Base-by-base conservation (phyloP, 2,329 filamentous ascomycete genomes). In the Dothistroma pini region DNA sequence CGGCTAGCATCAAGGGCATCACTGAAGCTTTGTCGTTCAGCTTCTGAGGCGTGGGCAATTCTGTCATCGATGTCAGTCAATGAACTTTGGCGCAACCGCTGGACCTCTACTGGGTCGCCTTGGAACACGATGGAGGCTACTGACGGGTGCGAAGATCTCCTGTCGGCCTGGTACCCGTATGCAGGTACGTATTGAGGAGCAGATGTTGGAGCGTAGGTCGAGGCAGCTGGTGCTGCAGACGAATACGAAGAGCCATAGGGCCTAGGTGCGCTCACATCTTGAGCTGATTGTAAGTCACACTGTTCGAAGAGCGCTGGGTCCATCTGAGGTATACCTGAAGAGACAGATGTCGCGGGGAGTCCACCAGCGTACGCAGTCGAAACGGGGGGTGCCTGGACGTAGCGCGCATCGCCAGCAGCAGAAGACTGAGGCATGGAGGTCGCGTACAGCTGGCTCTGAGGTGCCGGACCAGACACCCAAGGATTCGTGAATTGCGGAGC, bases 1-100 rank as follows among this genome's bases (percentile, higher is more conserved):
- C 95, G 89, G 74, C 92, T 93, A 25, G 93, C 93, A 75, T 97
- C 93, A 59, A 97, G 86, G 31, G 91, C 91, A 73, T 97, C 93
- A 67, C 89, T 90, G 75, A 93, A 96, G 69, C 87, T 89, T 69
- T 88, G 82, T 58, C 83, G 81, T 54, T 81, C 87, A 73, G 78
- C 85, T 79, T 78, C 84, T 75, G 77, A 80, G 32, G 72, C 68
- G 56, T 84, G 77, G 67, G 78, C 80, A 75, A 86, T 84, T 77
- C 83, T 83, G 75, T 79, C 78, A 61, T 64, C 68, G 76, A 83
- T 81, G 84, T 89, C 85, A 87, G 87, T 81, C 76, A 86, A 78
- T 72, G 84, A 84, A 75, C 80, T 84, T 77, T 83, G 85, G 74
- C 80, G 84, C 71, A 83, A 74, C 66, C 75, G 75, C 62, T 77